These are phyloP conservation scores for Bolboschoenus planiculmis DNA, from an alignment of 176 grass and related monocot genomes.

Conservation along the genomic window DNA sequence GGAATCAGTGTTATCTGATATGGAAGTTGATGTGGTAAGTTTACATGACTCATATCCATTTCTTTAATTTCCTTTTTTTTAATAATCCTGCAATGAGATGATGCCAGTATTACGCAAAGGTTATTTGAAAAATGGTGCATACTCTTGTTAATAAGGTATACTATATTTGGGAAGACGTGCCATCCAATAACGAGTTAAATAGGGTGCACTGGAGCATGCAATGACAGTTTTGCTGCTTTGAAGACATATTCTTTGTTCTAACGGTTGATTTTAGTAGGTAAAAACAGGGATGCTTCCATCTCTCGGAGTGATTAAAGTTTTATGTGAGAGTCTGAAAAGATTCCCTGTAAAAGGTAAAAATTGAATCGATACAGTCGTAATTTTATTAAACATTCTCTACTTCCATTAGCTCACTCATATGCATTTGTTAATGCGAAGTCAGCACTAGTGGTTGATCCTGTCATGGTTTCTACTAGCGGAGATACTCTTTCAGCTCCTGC, in stretches of 20 bases:
- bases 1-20: conserved; percentile 77
- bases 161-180: background rate
- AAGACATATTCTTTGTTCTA: conserved; percentile 8
- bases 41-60: background rate
- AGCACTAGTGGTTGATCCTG: conserved; percentile 99
- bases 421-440: conserved; percentile 47
- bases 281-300: conserved; percentile 98
- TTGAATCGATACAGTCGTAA: background rate
- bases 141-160: background rate
- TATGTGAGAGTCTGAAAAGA: conserved; percentile 60
- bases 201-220: background rate
- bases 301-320: conserved; percentile 49
- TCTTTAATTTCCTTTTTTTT: background rate
- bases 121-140: background rate
- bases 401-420: conserved; percentile 21
- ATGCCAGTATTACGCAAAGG: background rate
- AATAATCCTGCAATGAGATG: background rate
- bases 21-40: conserved; percentile 87
- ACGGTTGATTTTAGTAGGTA: conserved; percentile 39
- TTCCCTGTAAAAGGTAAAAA: conserved; percentile 87
- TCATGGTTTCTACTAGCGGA: conserved; percentile 94
- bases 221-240: background rate
- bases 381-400: conserved; percentile 1
- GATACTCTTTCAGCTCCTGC: conserved; percentile 63
- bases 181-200: background rate